Percentiles rank a stretch among this genome's conserved stretches.
Conservation (phyloP, 202 grass and related monocot species). For the Schoenoplectus triqueter region DNA sequence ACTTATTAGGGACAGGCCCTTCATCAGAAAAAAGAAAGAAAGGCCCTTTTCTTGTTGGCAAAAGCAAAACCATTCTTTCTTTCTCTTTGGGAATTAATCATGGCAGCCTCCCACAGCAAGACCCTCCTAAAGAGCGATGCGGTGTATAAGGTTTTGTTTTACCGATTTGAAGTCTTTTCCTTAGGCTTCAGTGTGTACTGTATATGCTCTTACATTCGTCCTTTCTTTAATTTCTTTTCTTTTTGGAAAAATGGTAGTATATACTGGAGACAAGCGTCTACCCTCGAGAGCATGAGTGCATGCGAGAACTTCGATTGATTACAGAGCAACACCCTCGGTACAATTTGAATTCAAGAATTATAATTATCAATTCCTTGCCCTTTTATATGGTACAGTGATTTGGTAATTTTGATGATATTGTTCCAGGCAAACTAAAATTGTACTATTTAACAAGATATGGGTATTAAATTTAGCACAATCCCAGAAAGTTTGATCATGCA, state of each 20-base stretch:
- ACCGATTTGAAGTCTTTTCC: neutral
- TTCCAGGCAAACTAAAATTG: neutral
- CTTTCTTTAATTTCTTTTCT: neutral
- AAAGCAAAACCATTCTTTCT: neutral
- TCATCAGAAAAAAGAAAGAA: too few relatives aligned
- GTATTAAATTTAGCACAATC: neutral
- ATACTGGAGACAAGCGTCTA: slow-evolving; percentile 57
- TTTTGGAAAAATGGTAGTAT: slow-evolving; percentile 43
- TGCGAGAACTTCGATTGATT: slow-evolving; percentile 64
- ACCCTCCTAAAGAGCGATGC: slow-evolving; percentile 62
- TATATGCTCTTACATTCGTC: neutral
- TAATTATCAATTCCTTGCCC: neutral
- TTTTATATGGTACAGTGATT: neutral
- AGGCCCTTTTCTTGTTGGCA: too few relatives aligned
- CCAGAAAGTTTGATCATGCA: neutral
- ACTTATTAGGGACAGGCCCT: too few relatives aligned
- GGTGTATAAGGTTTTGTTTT: slow-evolving; percentile 45
- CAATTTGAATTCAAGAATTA: neutral
- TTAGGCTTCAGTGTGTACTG: too few relatives aligned
- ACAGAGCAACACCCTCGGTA: slow-evolving; percentile 48
- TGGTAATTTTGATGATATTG: neutral
- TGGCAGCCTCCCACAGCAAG: slow-evolving; percentile 43
- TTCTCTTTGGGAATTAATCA: neutral
- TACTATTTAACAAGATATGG: neutral
- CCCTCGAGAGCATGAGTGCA: slow-evolving; percentile 61